A percentile compares a stretch with the other conserved stretches of the same genome.
Evolutionary conservation across 1,139 yeast species (phyloP).

Genomic region (Diutina sp.): DNA sequence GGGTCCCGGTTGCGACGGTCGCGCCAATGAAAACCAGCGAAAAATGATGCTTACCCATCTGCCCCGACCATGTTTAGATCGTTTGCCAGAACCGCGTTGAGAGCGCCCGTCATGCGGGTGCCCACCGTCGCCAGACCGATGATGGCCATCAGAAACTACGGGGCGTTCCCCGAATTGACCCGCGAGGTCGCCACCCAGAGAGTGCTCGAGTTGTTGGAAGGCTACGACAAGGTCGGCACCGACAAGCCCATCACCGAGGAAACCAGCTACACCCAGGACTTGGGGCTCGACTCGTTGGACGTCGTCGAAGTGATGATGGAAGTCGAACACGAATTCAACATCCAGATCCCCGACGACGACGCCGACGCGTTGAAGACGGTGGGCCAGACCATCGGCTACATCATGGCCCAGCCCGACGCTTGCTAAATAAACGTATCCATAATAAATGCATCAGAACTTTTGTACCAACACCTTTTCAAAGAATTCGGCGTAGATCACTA

Average conservation of each 20-base stretch:
- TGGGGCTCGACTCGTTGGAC: constrained; percentile 80
- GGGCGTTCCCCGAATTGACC: constrained; percentile 53
- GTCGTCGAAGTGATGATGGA: constrained; percentile 87
- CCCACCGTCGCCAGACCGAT: constrained; percentile 7
- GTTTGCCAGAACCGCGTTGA: constrained; percentile 16
- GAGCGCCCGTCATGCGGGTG: constrained; percentile 9
- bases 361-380: constrained; percentile 78
- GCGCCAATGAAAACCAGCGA: constrained; percentile 2
- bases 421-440: constrained; percentile 15
- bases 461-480: too few relatives aligned
- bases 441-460: background rate
- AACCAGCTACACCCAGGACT: constrained; percentile 58
- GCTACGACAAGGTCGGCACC: constrained; percentile 55
- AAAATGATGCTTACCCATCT: constrained; percentile 4
- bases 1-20: background rate
- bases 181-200: constrained; percentile 65
- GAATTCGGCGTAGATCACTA: too few relatives aligned
- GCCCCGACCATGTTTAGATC: constrained; percentile 19
- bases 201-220: constrained; percentile 66
- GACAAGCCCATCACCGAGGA: constrained; percentile 39
- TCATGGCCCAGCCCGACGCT: constrained; percentile 62
- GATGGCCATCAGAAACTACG: constrained; percentile 31
- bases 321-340: constrained; percentile 69
- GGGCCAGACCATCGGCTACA: constrained; percentile 69
- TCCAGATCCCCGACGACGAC: constrained; percentile 76